Evolutionary conservation across 805 yeast genomes (phyloP).

Genomic region (Pichia kluyveri): DNA sequence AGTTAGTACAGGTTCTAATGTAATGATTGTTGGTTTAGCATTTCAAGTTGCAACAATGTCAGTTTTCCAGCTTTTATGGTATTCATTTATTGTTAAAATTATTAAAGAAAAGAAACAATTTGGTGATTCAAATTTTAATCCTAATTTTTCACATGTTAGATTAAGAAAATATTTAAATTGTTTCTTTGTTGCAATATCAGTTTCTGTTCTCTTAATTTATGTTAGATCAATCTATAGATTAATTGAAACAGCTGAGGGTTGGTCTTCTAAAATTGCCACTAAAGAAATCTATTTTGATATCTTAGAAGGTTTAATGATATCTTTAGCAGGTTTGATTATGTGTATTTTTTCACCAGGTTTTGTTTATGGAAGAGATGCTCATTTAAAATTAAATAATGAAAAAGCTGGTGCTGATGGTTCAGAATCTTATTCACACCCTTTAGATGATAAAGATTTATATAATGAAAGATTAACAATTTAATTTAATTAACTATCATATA

Average conservation of each 20-base stretch:
- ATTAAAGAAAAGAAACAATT: slow-evolving; percentile 14
- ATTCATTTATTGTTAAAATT: slow-evolving; percentile 34
- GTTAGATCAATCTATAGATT: slow-evolving; percentile 64
- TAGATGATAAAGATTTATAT: too few relatives aligned
- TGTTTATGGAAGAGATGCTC: slow-evolving; percentile 25
- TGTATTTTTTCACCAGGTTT: slow-evolving; percentile 56
- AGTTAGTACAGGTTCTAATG: slow-evolving; percentile 20
- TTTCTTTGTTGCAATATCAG: slow-evolving; percentile 35
- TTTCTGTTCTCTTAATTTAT: slow-evolving; percentile 44
- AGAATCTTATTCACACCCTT: too few relatives aligned
- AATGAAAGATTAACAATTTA: too few relatives aligned
- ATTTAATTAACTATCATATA: too few relatives aligned
- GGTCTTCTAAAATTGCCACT: slow-evolving; percentile 53
- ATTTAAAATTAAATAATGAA: neutral
- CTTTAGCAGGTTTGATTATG: slow-evolving; percentile 34
- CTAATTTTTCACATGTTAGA: slow-evolving; percentile 28
- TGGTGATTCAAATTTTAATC: slow-evolving; percentile 26
- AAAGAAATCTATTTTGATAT: slow-evolving; percentile 48
- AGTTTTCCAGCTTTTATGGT: slow-evolving; percentile 40
- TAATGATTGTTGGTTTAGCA: slow-evolving; percentile 69
- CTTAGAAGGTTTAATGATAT: slow-evolving; percentile 55
- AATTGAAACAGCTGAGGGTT: slow-evolving; percentile 60
- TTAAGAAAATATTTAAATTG: slow-evolving; percentile 26
- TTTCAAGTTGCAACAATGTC: slow-evolving; percentile 64
- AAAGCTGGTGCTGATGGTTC: too few relatives aligned